Percentiles rank a stretch among this genome's conserved stretches.
Evolutionary conservation across 768 basidiomycete genomes (phyloP).

Genomic region (Tricholoma furcatifolium): DNA sequence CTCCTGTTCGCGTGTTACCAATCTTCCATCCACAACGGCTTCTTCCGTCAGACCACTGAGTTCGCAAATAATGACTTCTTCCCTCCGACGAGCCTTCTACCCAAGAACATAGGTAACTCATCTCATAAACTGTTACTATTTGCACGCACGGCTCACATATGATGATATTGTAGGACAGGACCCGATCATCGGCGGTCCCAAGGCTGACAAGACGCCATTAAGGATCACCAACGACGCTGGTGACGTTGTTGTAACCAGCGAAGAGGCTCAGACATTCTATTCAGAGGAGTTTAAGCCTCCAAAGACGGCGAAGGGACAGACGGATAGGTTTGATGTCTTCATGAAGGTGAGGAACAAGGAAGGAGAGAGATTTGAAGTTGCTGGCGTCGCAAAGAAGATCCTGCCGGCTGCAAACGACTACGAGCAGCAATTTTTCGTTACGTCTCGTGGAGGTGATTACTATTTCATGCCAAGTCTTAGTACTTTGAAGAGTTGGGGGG

Average conservation of each 20-base stretch:
- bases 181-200: slow-evolving; percentile 21
- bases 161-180: slow-evolving; percentile 23
- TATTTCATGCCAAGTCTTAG: slow-evolving; percentile 3
- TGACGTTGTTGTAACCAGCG: neutral
- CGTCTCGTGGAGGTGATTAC: slow-evolving; percentile 8
- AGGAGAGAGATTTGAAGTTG: neutral
- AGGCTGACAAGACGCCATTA: neutral
- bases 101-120: slow-evolving; percentile 15
- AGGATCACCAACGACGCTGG: neutral
- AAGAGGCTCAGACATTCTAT: neutral
- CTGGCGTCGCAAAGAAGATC: slow-evolving; percentile 5
- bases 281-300: neutral
- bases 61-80: slow-evolving; percentile 23
- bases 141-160: neutral
- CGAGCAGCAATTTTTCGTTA: slow-evolving; percentile 6
- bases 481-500: slow-evolving; percentile 5
- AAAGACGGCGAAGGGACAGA: neutral
- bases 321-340: neutral
- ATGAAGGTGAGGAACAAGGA: slow-evolving; percentile 1
- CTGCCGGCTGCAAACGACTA: neutral
- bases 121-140: neutral
- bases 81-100: slow-evolving; percentile 15
- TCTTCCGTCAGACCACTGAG: slow-evolving; percentile 25
- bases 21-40: slow-evolving; percentile 31
- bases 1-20: slow-evolving; percentile 36